phyloP scores from a whole-genome alignment of 2,329 filamentous ascomycete genomes.

The Periglandula ipomoeae region DNA sequence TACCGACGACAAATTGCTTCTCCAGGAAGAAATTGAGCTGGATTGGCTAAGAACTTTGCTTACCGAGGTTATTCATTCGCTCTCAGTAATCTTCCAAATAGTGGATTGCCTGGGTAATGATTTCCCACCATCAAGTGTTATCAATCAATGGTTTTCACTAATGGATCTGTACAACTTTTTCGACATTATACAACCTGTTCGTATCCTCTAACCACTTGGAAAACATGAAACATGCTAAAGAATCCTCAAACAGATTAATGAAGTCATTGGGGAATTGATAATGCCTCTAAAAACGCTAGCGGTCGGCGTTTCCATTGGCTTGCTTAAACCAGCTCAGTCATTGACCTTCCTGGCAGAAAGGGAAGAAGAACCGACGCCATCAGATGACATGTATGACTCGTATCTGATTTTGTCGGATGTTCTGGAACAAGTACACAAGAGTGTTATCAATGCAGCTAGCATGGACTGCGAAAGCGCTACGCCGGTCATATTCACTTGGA shows the following conservation, averaged over 20 bases:
- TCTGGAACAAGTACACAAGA: conserved; percentile 62
- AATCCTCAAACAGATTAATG: conserved; percentile 20
- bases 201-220: conserved; percentile 6
- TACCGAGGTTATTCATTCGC: conserved; percentile 62
- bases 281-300: conserved; percentile 60
- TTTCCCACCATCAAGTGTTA: conserved; percentile 47
- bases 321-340: conserved; percentile 58
- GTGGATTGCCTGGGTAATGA: conserved; percentile 47
- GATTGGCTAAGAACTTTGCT: conserved; percentile 56
- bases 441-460: conserved; percentile 53
- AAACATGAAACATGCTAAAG: not conserved
- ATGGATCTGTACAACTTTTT: conserved; percentile 64
- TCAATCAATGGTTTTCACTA: conserved; percentile 66
- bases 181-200: conserved; percentile 42
- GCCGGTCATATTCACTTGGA: conserved; percentile 75
- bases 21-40: conserved; percentile 43
- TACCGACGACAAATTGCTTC: conserved; percentile 37
- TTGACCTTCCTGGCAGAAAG: conserved; percentile 32
- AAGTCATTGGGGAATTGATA: conserved; percentile 40
- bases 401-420: conserved; percentile 64
- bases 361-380: conserved; percentile 26
- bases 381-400: conserved; percentile 32
- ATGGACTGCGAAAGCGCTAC: conserved; percentile 52
- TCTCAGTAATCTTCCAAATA: conserved; percentile 67
- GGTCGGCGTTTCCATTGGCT: conserved; percentile 59